Conservation (phyloP, 2,329 filamentous ascomycete species). For the Monosporascus ibericus region DNA sequence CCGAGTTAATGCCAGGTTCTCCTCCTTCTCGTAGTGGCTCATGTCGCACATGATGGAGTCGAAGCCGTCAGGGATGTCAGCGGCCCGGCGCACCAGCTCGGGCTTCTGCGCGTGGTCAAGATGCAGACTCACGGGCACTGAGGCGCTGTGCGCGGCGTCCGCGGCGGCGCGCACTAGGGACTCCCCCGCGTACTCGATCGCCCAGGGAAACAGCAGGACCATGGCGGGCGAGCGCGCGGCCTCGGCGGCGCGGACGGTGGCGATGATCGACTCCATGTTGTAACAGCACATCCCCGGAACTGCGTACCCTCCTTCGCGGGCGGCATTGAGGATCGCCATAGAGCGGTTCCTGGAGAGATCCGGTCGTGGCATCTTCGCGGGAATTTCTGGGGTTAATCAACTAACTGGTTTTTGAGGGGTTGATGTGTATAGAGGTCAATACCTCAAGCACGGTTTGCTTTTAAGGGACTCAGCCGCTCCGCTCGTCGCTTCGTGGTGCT, state of each 20-base stretch:
- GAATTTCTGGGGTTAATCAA: neutral
- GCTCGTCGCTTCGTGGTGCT: neutral
- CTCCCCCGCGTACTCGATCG: conserved; percentile 57
- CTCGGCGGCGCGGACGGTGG: conserved; percentile 63
- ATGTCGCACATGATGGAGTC: conserved; percentile 75
- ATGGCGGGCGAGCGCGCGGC: conserved; percentile 61
- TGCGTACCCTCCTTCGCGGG: conserved; percentile 48
- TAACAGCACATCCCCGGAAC: conserved; percentile 58
- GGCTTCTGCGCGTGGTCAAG: conserved; percentile 62
- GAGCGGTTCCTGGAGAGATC: conserved; percentile 42
- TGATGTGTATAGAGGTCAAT: neutral
- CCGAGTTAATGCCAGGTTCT: conserved; percentile 59
- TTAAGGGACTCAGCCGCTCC: no score
- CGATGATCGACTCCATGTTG: conserved; percentile 65
- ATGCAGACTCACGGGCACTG: conserved; percentile 56
- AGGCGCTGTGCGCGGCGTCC: conserved; percentile 47
- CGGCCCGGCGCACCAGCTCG: conserved; percentile 54
- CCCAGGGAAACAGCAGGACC: conserved; percentile 71
- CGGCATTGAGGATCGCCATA: conserved; percentile 51
- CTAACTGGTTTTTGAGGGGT: neutral
- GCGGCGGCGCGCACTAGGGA: conserved; percentile 50
- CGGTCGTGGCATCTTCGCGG: conserved; percentile 28
- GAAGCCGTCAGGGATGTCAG: conserved; percentile 52
- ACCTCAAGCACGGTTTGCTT: no score
- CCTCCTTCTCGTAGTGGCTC: conserved; percentile 65